Conservation (phyloP, 352 stramenopile species). For the Globisporangium radiosum region DNA sequence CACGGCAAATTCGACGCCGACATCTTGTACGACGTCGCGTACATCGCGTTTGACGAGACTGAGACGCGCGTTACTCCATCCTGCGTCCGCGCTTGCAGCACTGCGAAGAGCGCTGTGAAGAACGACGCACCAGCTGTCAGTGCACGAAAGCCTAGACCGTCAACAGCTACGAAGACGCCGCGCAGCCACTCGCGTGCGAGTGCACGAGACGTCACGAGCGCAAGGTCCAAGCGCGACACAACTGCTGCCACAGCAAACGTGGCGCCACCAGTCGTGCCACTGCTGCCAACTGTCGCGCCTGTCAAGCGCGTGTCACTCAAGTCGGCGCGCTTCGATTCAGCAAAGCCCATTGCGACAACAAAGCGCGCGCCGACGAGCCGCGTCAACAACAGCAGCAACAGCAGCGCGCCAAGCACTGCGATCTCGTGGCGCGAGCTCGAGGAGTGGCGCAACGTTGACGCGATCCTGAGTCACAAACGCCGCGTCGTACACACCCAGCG, state of each 20-base stretch:
- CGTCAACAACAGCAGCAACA: not conserved
- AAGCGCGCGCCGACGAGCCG: not conserved
- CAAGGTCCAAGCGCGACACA: not conserved
- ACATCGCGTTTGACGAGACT: slow-evolving; percentile 11
- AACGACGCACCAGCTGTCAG: not conserved
- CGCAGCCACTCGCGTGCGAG: not conserved
- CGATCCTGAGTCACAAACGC: slow-evolving; percentile 47
- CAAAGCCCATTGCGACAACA: not conserved
- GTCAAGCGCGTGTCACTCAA: not conserved
- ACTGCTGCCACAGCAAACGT: not conserved
- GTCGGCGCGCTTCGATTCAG: not conserved
- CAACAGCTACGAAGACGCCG: not conserved
- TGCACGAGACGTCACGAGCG: not conserved
- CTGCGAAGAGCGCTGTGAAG: not conserved
- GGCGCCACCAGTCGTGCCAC: not conserved
- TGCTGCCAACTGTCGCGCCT: not conserved
- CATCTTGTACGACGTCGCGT: slow-evolving; percentile 11
- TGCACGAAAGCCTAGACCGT: not conserved
- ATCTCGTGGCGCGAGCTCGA: slow-evolving; percentile 37
- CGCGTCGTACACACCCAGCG: slow-evolving; percentile 30
- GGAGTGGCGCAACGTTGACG: slow-evolving; percentile 54
- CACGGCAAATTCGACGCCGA: not conserved
- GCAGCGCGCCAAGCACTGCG: not conserved
- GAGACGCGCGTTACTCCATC: slow-evolving; percentile 4
- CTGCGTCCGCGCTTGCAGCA: not conserved